Percentiles rank a stretch among this genome's conserved stretches.
These are phyloP conservation scores for Aspergillus caelatus DNA, from an alignment of 2,329 filamentous ascomycete genomes.

Conservation along the genomic window DNA sequence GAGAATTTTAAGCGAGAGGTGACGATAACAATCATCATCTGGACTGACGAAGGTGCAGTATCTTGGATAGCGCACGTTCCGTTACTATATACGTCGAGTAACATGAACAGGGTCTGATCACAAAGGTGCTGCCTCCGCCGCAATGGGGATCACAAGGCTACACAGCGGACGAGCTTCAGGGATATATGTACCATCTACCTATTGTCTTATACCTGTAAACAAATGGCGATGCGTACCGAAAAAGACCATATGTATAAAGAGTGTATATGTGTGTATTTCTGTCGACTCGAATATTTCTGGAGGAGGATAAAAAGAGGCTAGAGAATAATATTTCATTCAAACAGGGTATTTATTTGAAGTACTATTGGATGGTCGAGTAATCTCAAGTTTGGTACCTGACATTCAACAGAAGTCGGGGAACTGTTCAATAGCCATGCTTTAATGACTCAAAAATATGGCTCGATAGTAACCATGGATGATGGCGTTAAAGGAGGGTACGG, in stretches of 20 bases:
- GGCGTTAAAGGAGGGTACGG: neutral
- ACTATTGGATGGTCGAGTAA: slow-evolving; percentile 12
- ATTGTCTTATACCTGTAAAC: neutral
- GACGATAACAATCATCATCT: neutral
- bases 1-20: neutral
- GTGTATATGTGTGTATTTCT: neutral
- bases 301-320: neutral
- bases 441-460: slow-evolving; percentile 8
- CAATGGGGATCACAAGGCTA: neutral
- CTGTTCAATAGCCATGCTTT: neutral
- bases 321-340: neutral
- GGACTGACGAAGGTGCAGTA: neutral
- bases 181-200: neutral
- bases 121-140: neutral
- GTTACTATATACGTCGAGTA: neutral
- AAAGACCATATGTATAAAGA: neutral
- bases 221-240: neutral
- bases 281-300: neutral
- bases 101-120: neutral
- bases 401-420: slow-evolving; percentile 5
- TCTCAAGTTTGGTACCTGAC: slow-evolving; percentile 16
- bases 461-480: slow-evolving; percentile 7
- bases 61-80: neutral
- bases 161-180: neutral
- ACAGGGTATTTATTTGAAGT: neutral